phyloP scores from a whole-genome alignment of 1,139 yeast genomes.

The Keqinozyma sinolaborantium region DNA sequence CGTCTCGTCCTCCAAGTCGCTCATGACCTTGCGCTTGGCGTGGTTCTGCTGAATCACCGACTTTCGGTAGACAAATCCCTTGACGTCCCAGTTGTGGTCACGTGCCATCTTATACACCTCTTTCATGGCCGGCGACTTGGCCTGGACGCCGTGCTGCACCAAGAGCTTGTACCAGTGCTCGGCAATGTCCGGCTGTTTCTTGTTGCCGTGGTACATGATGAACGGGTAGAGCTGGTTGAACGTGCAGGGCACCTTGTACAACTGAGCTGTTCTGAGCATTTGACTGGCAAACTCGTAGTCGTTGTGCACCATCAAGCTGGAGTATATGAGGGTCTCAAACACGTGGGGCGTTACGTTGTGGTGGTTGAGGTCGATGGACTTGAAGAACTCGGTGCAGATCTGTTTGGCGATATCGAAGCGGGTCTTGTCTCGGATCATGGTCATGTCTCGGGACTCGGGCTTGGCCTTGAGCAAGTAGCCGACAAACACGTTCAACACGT shows the following conservation, averaged over 20 bases:
- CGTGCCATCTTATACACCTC: slow-evolving; percentile 33
- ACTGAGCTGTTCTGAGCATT: slow-evolving; percentile 23
- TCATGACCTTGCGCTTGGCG: slow-evolving; percentile 15
- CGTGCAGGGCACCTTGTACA: slow-evolving; percentile 28
- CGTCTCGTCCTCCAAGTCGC: slow-evolving; percentile 18
- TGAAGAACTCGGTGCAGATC: slow-evolving; percentile 22
- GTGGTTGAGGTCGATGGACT: slow-evolving; percentile 10
- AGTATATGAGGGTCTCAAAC: slow-evolving; percentile 28
- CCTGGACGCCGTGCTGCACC: slow-evolving; percentile 26
- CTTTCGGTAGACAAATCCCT: slow-evolving; percentile 31
- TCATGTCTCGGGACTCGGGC: slow-evolving; percentile 18
- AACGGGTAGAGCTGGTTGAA: slow-evolving; percentile 42
- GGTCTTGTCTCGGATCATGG: slow-evolving; percentile 13
- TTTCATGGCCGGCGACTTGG: slow-evolving; percentile 22
- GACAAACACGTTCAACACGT: slow-evolving; percentile 26
- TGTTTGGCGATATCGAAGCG: slow-evolving; percentile 27
- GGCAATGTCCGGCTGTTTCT: slow-evolving; percentile 27
- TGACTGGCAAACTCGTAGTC: slow-evolving; percentile 34
- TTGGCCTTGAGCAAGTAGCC: slow-evolving; percentile 22
- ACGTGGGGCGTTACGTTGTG: slow-evolving; percentile 17
- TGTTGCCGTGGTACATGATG: slow-evolving; percentile 32
- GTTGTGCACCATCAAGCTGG: slow-evolving; percentile 25
- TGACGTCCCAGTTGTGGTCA: slow-evolving; percentile 32
- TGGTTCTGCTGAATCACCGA: slow-evolving; percentile 19
- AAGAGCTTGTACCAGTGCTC: slow-evolving; percentile 38